These are phyloP conservation scores for Boechera divaricarpa DNA, from an alignment of 345 rosid species.

Conservation along the genomic window DNA sequence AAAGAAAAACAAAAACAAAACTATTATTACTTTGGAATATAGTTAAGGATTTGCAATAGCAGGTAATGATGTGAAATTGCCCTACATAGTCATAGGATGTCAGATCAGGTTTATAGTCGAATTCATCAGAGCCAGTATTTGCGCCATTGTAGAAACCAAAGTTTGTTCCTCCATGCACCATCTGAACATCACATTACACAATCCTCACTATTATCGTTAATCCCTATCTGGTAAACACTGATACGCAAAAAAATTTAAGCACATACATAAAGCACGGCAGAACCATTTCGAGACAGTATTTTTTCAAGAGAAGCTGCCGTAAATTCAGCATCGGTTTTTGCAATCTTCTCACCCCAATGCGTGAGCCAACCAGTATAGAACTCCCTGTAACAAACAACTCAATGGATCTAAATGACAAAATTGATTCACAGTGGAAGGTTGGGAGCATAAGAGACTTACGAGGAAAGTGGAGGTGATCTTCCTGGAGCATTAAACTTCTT, in stretches of 20 bases:
- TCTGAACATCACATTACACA: slow-evolving; percentile 53
- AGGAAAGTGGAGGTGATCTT: slow-evolving; percentile 90
- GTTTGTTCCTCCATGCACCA: slow-evolving; percentile 99
- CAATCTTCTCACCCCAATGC: slow-evolving; percentile 91
- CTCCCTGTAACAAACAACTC: slow-evolving; percentile 61
- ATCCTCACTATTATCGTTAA: background rate
- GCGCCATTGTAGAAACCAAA: slow-evolving; percentile 97
- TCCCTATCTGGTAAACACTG: slow-evolving; percentile 1
- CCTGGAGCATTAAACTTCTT: slow-evolving; percentile 90
- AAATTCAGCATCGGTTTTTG: slow-evolving; percentile 64
- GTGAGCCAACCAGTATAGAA: slow-evolving; percentile 99
- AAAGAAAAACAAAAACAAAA: slow-evolving; percentile 1
- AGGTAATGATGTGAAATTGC: slow-evolving; percentile 11
- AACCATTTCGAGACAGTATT: slow-evolving; percentile 76
- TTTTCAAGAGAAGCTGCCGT: slow-evolving; percentile 78
- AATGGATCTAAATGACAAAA: background rate
- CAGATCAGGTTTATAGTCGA: slow-evolving; percentile 86
- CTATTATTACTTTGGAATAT: background rate
- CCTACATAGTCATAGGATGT: slow-evolving; percentile 96
- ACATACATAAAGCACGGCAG: slow-evolving; percentile 95
- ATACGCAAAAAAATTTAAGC: slow-evolving; percentile 9
- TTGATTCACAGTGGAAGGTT: background rate
- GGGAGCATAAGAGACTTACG: slow-evolving; percentile 55
- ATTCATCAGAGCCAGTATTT: slow-evolving; percentile 68
- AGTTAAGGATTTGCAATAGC: slow-evolving; percentile 19